Evolutionary conservation across 306 rosid genomes (phyloP).

Genomic region (Citrullus amarus): DNA sequence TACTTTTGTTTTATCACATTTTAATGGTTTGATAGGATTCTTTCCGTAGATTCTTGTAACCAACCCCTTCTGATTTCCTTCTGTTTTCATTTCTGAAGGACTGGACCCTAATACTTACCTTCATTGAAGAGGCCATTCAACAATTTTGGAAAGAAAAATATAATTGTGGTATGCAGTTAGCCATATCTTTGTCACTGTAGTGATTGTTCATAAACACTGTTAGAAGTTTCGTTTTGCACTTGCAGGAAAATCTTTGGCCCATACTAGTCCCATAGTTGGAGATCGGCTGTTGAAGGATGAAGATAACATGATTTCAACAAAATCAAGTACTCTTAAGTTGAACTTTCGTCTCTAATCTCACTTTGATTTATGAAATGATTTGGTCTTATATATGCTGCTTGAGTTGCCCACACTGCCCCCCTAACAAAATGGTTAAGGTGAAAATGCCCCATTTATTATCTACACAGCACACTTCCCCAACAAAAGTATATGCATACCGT

Average conservation of each 20-base stretch:
- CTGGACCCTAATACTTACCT: conserved; percentile 49
- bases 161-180: conserved; percentile 34
- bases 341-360: not conserved
- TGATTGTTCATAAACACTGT: not conserved
- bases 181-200: conserved; percentile 13
- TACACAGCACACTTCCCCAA: not conserved
- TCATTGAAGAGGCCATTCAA: conserved; percentile 45
- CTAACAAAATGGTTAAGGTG: not conserved
- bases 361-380: conserved; percentile 11
- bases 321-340: conserved; percentile 25
- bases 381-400: conserved; percentile 4
- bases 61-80: not conserved
- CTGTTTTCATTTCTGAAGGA: conserved; percentile 33
- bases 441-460: not conserved
- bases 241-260: conserved; percentile 24
- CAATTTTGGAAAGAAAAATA: conserved; percentile 39
- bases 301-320: conserved; percentile 23
- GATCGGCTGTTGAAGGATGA: conserved; percentile 23
- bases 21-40: not conserved
- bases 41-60: not conserved
- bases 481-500: not conserved
- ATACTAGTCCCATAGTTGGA: conserved; percentile 15
- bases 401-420: not conserved
- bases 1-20: not conserved
- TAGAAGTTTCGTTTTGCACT: not conserved